These are phyloP conservation scores for Calamus simplicifolius DNA, from an alignment of 176 grass and related monocot species.

Conservation along the genomic window DNA sequence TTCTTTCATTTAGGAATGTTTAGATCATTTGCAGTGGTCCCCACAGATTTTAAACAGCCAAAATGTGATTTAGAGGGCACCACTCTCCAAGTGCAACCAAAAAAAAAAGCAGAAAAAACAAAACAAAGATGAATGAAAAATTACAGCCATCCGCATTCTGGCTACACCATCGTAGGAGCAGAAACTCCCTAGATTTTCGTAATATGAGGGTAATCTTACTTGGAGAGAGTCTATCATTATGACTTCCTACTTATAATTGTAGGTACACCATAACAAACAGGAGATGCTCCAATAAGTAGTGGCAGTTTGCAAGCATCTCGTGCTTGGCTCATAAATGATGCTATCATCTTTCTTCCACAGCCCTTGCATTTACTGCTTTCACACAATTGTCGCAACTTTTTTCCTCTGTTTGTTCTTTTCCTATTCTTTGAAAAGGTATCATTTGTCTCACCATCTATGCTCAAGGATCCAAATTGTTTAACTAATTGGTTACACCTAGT, in stretches of 20 bases:
- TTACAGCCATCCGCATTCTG: no score
- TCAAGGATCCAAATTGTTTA: constrained; percentile 36
- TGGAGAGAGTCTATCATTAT: constrained; percentile 1
- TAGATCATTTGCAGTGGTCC: no score
- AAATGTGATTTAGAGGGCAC: no score
- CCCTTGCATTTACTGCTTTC: constrained; percentile 11
- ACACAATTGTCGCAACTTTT: constrained; percentile 9
- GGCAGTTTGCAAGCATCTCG: constrained; percentile 56
- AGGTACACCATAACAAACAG: constrained; percentile 89
- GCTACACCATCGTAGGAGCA: no score
- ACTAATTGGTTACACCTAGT: constrained; percentile 25
- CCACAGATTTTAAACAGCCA: no score
- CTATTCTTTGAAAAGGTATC: constrained; percentile 20
- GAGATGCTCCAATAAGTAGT: constrained; percentile 60
- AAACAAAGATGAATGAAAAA: no score
- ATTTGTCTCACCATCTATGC: constrained; percentile 23
- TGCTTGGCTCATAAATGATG: constrained; percentile 57
- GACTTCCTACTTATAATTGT: constrained; percentile 54
- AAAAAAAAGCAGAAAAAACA: no score
- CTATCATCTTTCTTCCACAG: constrained; percentile 42
- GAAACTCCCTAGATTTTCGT: no score
- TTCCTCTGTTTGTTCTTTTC: constrained; percentile 21
- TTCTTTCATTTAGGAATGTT: no score
- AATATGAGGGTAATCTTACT: no score
- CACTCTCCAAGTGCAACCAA: no score